phyloP scores from a whole-genome alignment of 1,284 basidiomycete species.

The Cryptococcus deneoformans region DNA sequence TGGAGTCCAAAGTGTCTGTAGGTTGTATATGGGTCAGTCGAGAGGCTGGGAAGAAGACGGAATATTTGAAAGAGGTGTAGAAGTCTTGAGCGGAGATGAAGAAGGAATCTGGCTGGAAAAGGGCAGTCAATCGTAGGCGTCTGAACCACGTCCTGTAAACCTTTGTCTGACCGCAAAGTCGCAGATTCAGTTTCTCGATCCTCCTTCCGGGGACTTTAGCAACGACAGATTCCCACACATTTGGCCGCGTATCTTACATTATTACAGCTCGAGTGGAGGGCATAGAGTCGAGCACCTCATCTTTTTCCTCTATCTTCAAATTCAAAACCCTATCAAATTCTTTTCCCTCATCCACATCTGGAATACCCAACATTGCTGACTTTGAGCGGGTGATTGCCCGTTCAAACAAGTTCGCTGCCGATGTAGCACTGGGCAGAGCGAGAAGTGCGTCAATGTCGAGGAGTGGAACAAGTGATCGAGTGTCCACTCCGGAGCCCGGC shows the following conservation, averaged over 20 bases:
- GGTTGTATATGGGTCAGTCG: constrained; percentile 29
- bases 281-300: constrained; percentile 1
- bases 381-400: not conserved
- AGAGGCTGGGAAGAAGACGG: constrained; percentile 47
- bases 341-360: not conserved
- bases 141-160: constrained; percentile 6
- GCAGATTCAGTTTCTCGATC: constrained; percentile 35
- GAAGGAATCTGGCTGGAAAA: constrained; percentile 46
- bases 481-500: not conserved
- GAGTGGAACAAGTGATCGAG: not conserved
- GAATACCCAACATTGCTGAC: not conserved
- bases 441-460: not conserved
- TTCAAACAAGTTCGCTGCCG: not conserved
- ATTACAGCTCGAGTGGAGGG: constrained; percentile 31
- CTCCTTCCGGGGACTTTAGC: constrained; percentile 38
- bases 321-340: not conserved
- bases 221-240: constrained; percentile 29
- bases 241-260: constrained; percentile 34
- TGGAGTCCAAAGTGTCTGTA: constrained; percentile 39
- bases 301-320: constrained; percentile 12
- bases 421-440: not conserved
- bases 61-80: constrained; percentile 43
- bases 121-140: constrained; percentile 27
- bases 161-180: not conserved
- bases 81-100: constrained; percentile 31